Base-by-base conservation (phyloP, 2,329 filamentous ascomycete species). In the Claviceps cyperi region DNA sequence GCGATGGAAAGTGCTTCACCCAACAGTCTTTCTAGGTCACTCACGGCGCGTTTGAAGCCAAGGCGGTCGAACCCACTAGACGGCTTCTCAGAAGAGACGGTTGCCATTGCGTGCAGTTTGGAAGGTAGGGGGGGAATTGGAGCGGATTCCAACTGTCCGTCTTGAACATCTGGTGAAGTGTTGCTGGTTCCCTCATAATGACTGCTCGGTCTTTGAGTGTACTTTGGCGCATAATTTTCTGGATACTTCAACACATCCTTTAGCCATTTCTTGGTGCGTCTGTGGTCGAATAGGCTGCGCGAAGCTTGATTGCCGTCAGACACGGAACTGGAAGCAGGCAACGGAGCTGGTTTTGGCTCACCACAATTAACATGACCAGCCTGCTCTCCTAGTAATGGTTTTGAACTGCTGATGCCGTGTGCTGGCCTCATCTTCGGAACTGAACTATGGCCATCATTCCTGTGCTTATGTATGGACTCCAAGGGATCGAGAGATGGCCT, bases 11-110 rank as follows among this genome's bases (percentile, higher is more conserved):
- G 55, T 11, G 71, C 71, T 57, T 76, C 72, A 35, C 62, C 66
- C 5, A 76, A 56, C 17, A 76, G 65, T 22, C 66, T 62, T 52
- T 76, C 72, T 24, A 76, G 60, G 51, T 74, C 67, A 37, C 60
- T 61, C 37, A 72, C 60, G 2, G 67, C 64, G 5, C 57, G 62
- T 43, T 63, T 64, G 53, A 72, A 68, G 7, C 52, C 50, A 22
- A 53, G 35, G 2, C 57, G 56, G 39, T 65, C 61, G 35, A 64
- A 52, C 8, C 49, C 57, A 7, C 55, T 49, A 15, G 58, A 54
- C n/a, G 55, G 55, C 11, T 52, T 56, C 13, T 55, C 53, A 22
- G 59, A 58, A 8, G 55, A 39, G 7, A 49, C 47, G 15, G 58
- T 57, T 15, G 53, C 52, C 32, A 50, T 52, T 36, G 46, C 53